These are phyloP conservation scores for Umbellularia californica DNA, from an alignment of 164 flowering plant species.

Conservation along the genomic window DNA sequence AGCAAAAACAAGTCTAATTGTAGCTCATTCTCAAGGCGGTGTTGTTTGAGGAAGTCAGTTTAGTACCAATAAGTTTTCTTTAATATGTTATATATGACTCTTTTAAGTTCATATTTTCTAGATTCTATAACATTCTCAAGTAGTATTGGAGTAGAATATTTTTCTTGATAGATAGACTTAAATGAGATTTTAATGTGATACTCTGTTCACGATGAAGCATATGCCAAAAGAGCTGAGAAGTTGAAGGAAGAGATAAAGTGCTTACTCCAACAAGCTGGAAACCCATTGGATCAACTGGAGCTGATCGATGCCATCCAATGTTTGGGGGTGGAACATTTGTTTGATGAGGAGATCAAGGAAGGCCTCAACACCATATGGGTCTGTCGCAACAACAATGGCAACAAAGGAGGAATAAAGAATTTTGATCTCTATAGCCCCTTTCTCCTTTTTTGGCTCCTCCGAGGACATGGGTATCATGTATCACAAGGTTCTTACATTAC, in stretches of 20 bases:
- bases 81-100: too few relatives aligned
- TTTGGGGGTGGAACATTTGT: conserved; percentile 27
- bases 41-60: too few relatives aligned
- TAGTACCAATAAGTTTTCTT: too few relatives aligned
- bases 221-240: background rate
- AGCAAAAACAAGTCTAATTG: too few relatives aligned
- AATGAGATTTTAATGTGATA: background rate
- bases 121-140: too few relatives aligned
- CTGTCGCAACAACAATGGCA: background rate
- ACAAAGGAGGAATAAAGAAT: background rate
- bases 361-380: conserved; percentile 1
- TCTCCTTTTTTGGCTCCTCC: conserved; percentile 25
- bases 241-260: conserved; percentile 4
- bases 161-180: too few relatives aligned
- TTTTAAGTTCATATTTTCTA: too few relatives aligned
- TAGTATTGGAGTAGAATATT: too few relatives aligned
- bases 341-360: conserved; percentile 26
- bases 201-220: background rate
- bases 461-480: conserved; percentile 15
- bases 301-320: conserved; percentile 29
- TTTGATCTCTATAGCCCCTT: conserved; percentile 15
- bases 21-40: too few relatives aligned
- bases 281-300: conserved; percentile 2
- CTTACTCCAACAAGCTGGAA: background rate
- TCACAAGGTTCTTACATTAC: background rate